Conservation (phyloP, 768 basidiomycete species). For the Termitomyces eurrhizus region DNA sequence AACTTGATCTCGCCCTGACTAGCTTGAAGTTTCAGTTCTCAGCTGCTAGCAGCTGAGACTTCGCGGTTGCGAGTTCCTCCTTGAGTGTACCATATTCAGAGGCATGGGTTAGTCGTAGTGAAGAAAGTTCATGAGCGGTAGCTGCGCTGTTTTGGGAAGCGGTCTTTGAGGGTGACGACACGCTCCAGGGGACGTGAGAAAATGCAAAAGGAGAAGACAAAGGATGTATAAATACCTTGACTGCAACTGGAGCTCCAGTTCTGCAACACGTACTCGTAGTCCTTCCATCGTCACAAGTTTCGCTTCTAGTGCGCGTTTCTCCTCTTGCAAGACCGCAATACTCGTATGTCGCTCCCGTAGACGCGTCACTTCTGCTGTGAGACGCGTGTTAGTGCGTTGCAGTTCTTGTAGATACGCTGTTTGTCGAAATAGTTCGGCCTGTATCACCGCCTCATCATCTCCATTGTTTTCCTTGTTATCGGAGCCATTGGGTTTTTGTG, state of each 20-base stretch:
- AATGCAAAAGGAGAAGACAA: background rate
- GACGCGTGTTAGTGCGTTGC: constrained; percentile 54
- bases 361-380: constrained; percentile 48
- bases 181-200: background rate
- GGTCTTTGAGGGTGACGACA: background rate
- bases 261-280: constrained; percentile 58
- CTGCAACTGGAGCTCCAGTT: constrained; percentile 51
- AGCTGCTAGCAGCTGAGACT: constrained; percentile 32
- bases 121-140: constrained; percentile 47
- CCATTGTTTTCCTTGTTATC: constrained; percentile 29
- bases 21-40: constrained; percentile 7
- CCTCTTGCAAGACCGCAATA: constrained; percentile 69
- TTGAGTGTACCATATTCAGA: constrained; percentile 61
- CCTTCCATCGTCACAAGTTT: constrained; percentile 49
- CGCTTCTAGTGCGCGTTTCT: constrained; percentile 61
- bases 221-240: constrained; percentile 37
- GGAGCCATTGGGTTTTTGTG: constrained; percentile 7
- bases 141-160: constrained; percentile 34
- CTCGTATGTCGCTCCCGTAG: constrained; percentile 55
- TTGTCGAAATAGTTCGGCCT: constrained; percentile 68
- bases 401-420: constrained; percentile 55
- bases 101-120: constrained; percentile 60
- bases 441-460: constrained; percentile 58
- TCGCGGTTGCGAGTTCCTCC: constrained; percentile 43
- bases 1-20: constrained; percentile 7